Conservation (phyloP, 495 filamentous ascomycete species). For the Gamarada debralockiae region DNA sequence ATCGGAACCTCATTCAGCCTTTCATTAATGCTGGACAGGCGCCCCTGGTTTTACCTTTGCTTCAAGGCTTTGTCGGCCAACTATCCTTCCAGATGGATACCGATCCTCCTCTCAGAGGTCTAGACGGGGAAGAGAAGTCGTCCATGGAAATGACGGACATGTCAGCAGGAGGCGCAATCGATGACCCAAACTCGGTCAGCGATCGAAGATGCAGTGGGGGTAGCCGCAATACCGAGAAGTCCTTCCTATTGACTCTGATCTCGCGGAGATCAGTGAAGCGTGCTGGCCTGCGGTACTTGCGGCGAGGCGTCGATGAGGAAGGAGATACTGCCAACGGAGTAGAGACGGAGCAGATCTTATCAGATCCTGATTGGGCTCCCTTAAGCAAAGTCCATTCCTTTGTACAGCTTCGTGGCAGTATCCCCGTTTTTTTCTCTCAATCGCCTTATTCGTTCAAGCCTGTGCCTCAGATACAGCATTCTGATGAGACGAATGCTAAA, state of each 20-base stretch:
- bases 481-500: slow-evolving; percentile 64
- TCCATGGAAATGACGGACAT: slow-evolving; percentile 27
- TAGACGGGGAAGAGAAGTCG: slow-evolving; percentile 18
- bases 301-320: slow-evolving; percentile 85
- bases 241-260: slow-evolving; percentile 77
- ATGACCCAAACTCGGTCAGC: background rate
- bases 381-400: slow-evolving; percentile 72
- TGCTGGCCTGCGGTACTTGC: slow-evolving; percentile 84
- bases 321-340: slow-evolving; percentile 88
- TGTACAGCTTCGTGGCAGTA: slow-evolving; percentile 79
- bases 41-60: slow-evolving; percentile 70
- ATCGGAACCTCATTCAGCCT: slow-evolving; percentile 65
- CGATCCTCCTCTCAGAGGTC: slow-evolving; percentile 15
- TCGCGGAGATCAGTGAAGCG: slow-evolving; percentile 80
- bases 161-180: slow-evolving; percentile 13
- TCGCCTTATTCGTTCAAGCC: slow-evolving; percentile 91
- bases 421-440: slow-evolving; percentile 91
- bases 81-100: slow-evolving; percentile 56
- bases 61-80: slow-evolving; percentile 96
- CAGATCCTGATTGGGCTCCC: slow-evolving; percentile 55
- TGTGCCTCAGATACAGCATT: slow-evolving; percentile 74
- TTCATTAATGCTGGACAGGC: slow-evolving; percentile 69
- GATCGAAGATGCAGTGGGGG: background rate
- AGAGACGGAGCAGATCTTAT: slow-evolving; percentile 91
- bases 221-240: slow-evolving; percentile 8